Conservation (phyloP, 495 filamentous ascomycete genomes). For the Trichoderma erinaceum region DNA sequence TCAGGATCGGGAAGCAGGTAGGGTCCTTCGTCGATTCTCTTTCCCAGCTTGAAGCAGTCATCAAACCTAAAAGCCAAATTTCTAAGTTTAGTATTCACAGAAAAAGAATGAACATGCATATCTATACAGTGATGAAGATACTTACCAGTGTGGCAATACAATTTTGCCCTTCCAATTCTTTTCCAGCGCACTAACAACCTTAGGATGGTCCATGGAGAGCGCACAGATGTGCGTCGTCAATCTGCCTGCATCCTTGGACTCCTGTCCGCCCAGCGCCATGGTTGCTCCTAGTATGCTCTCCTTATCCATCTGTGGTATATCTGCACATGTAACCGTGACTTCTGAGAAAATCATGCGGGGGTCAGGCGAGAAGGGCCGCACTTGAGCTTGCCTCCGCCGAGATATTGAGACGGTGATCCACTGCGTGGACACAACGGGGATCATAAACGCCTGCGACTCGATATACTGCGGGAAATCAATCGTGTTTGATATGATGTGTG, state of each 20-base stretch:
- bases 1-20: slow-evolving; percentile 86
- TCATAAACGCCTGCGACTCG: slow-evolving; percentile 61
- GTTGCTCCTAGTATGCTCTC: slow-evolving; percentile 89
- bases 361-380: slow-evolving; percentile 82
- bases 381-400: slow-evolving; percentile 64
- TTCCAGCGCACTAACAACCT: slow-evolving; percentile 55
- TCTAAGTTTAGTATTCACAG: slow-evolving; percentile 23
- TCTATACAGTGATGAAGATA: neutral
- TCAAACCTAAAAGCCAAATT: slow-evolving; percentile 63
- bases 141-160: slow-evolving; percentile 92
- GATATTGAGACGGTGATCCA: slow-evolving; percentile 69
- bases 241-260: slow-evolving; percentile 60
- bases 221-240: slow-evolving; percentile 86
- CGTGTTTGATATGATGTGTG: slow-evolving; percentile 77
- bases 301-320: slow-evolving; percentile 82
- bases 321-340: slow-evolving; percentile 65
- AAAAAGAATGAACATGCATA: neutral
- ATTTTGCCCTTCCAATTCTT: slow-evolving; percentile 69
- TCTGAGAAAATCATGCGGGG: slow-evolving; percentile 83
- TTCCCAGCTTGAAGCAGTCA: slow-evolving; percentile 86
- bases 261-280: slow-evolving; percentile 80
- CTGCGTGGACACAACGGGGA: slow-evolving; percentile 74
- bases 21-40: slow-evolving; percentile 77
- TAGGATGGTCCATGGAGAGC: slow-evolving; percentile 63
- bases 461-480: slow-evolving; percentile 83